Percentiles rank a stretch among this genome's conserved stretches.
phyloP scores from a whole-genome alignment of 176 grass and related monocot species.

The Lolium multiflorum region DNA sequence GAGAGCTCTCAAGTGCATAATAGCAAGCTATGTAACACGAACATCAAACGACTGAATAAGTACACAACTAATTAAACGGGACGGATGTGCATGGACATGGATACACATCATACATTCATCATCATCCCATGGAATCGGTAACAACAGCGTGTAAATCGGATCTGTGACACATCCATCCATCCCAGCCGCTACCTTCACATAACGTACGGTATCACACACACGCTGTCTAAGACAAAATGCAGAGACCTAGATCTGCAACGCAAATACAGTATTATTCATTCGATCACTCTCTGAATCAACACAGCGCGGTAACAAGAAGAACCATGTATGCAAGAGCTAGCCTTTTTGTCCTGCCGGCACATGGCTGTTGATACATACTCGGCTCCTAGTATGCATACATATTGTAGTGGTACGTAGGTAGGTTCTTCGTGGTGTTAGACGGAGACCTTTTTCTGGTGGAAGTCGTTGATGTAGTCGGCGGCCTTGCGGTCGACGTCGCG shows the following conservation, averaged over 20 bases:
- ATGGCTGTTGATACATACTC: neutral
- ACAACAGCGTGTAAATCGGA: neutral
- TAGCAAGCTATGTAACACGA: neutral
- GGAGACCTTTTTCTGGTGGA: slow-evolving; percentile 61
- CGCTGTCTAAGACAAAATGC: neutral
- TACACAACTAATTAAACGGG: neutral
- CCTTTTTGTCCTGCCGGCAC: neutral
- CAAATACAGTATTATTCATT: slow-evolving; percentile 41
- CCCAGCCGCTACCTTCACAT: neutral
- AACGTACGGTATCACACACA: neutral
- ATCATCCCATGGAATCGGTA: slow-evolving; percentile 5
- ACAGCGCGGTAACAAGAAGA: slow-evolving; percentile 27
- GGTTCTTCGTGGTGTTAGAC: neutral
- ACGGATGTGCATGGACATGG: neutral
- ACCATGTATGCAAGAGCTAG: slow-evolving; percentile 2
- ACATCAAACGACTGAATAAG: neutral
- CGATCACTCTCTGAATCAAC: neutral
- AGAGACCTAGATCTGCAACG: neutral
- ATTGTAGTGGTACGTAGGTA: neutral
- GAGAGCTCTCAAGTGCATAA: neutral
- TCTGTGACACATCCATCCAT: slow-evolving; percentile 21
- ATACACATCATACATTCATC: slow-evolving; percentile 10
- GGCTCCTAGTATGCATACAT: neutral
- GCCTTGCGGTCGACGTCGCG: slow-evolving; percentile 81
- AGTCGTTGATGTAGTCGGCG: slow-evolving; percentile 68